These are phyloP conservation scores for Aspergillus quadrilineatus DNA, from an alignment of 2,329 filamentous ascomycete genomes.

Conservation along the genomic window DNA sequence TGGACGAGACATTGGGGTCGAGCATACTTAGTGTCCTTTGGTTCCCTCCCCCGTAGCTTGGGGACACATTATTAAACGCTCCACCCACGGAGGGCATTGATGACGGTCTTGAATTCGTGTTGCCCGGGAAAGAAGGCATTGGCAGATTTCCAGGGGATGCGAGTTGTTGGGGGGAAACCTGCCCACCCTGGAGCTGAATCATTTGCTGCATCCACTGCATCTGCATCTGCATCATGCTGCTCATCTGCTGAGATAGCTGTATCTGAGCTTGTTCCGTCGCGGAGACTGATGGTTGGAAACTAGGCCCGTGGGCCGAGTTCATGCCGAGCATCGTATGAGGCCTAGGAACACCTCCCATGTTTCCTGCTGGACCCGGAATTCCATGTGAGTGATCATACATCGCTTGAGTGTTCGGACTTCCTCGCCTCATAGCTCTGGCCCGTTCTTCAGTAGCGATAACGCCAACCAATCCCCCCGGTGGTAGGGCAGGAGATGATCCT, in stretches of 20 bases:
- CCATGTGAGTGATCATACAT: conserved; percentile 39
- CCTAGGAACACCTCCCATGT: conserved; percentile 34
- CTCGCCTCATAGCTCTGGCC: conserved; percentile 72
- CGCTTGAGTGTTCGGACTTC: conserved; percentile 68
- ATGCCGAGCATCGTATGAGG: conserved; percentile 40
- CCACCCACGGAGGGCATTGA: conserved; percentile 45
- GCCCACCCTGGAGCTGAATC: conserved; percentile 62
- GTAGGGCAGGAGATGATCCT: conserved; percentile 43
- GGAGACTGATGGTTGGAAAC: conserved; percentile 44
- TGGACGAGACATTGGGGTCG: conserved; percentile 56
- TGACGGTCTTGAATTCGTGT: conserved; percentile 44
- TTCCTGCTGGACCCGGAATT: conserved; percentile 29
- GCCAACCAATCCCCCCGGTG: conserved; percentile 77
- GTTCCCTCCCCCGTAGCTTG: conserved; percentile 22
- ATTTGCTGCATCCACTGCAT: conserved; percentile 84
- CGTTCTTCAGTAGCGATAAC: conserved; percentile 86
- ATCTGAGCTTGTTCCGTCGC: conserved; percentile 72
- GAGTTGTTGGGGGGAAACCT: conserved; percentile 31
- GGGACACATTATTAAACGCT: conserved; percentile 22
- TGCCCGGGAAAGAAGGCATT: conserved; percentile 26
- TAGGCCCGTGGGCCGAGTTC: conserved; percentile 21
- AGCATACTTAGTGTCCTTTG: conserved; percentile 81
- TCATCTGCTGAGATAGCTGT: conserved; percentile 80
- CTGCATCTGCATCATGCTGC: conserved; percentile 87
- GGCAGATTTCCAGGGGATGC: conserved; percentile 27